Base-by-base conservation (phyloP, 1,139 yeast genomes). In the Ogataea hybrid region DNA sequence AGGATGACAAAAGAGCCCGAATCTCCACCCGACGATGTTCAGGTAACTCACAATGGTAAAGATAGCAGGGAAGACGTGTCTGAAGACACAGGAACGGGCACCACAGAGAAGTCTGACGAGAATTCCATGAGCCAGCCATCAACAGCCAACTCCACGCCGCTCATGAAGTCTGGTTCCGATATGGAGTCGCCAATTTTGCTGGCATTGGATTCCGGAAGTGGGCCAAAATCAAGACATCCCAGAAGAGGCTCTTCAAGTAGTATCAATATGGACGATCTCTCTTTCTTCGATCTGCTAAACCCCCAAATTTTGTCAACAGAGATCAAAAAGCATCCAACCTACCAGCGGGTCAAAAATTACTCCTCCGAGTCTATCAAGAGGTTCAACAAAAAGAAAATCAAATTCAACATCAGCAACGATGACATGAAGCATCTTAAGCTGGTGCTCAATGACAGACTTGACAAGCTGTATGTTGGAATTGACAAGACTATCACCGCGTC, bases 391-490 rank as follows among this genome's bases (percentile, higher is more conserved):
- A 39, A 51, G 28, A 42, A 41, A 20, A 35, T 55, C 15, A 51
- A 49, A 25, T 41, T 56, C 37, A 56, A 50, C 38, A 18, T 53
- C 5, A 46, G 32, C 20, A 58, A 58, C 20, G 64, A 63, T 23
- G 68, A 64, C 18, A 35, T 63, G 25, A 58, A 56, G 9, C 53
- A 57, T 5, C 34, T 68, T 36, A 66, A 64, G 46, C 41, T 37
- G 28, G 46, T 57, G 10, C 47, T 70, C 14, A 47, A 52, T 6
- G 53, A 49, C n/a, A 68, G 68, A 43, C 69, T 88, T 42, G 77
- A 72, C 45, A 69, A 70, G 42, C 71, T 86, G 33, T 94, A 87
- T 55, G 57, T 67, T 16, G 69, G 81, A 39, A 67, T 87, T 43
- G 78, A 71, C 44, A 58, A 59, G 34, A 67, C 75, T 25, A 65